Base-by-base conservation (phyloP, 164 flowering plant genomes). In the Buxus sempervirens region DNA sequence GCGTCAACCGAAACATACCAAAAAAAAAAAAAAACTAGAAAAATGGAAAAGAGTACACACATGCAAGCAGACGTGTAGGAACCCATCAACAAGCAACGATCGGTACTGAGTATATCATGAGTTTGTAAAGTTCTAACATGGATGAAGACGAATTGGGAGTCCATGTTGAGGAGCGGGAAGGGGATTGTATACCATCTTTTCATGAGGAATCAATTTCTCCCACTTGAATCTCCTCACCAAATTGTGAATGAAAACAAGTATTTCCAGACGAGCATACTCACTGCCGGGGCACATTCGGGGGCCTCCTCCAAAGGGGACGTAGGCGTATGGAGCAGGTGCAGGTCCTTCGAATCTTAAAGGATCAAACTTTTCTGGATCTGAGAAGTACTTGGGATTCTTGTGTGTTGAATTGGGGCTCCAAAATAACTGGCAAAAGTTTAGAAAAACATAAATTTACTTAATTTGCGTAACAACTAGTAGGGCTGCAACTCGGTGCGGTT, bases 261-360 rank as follows among this genome's bases (percentile, higher is more conserved):
- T 69, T 54, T 69, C 54, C 10, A 69, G 20, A 7, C 60, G 48
- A 24, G 66, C 72, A 63, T 41, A 70, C 41, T 70, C 73, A 56
- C 49, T 70, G 7, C 73, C 73, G 5, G 73, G 73, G 45, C 73
- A 63, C 67, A 70, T 70, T 28, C 73, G 62, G 20, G 73, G 63
- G 0, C 73, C 73, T 45, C 73, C 73, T 26, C 73, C 73, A 42
- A 70, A 63, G 16, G 73, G 73, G 56, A 70, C 62, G 55, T 24
- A 70, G 7, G 67, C 42, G 28, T 57, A 63, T 63, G 73, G 73
- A 56, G 45, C 24, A 10, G 64, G 32, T 0, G 10, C 26, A n/a
- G 28, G 56, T 56, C 73, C 54, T 9, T 63, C 57, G 48, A 70
- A 70, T 32, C 73, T 70, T 21, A 27, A 49, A 54, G 72, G 72